phyloP scores from a whole-genome alignment of 345 rosid genomes.

The Cardamine occulta region DNA sequence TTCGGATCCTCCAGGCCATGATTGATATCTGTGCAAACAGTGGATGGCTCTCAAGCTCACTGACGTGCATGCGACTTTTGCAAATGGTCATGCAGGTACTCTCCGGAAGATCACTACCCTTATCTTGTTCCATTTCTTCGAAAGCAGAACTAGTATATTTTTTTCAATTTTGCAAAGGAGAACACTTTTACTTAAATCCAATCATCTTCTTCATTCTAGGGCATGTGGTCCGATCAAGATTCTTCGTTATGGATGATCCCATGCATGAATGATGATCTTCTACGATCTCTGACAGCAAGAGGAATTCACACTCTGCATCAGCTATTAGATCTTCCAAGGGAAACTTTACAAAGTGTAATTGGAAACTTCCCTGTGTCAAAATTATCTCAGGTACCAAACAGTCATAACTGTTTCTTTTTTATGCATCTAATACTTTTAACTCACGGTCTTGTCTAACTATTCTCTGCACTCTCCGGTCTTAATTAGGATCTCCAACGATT shows the following conservation, averaged over 20 bases:
- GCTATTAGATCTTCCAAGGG: constrained; percentile 67
- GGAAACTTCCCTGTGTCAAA: constrained; percentile 59
- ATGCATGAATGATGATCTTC: constrained; percentile 78
- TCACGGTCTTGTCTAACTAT: constrained; percentile 13
- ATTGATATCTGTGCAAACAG: constrained; percentile 97
- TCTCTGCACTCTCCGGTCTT: constrained; percentile 13
- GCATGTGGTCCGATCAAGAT: constrained; percentile 83
- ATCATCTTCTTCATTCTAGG: constrained; percentile 49
- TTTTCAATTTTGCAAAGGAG: not conserved
- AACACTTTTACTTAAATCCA: constrained; percentile 11
- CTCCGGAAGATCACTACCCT: constrained; percentile 20
- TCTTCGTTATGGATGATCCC: constrained; percentile 88
- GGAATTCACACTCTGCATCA: constrained; percentile 73
- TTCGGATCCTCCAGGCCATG: constrained; percentile 97
- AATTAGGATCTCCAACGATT: constrained; percentile 81
- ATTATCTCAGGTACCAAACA: constrained; percentile 66
- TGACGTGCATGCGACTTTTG: constrained; percentile 92
- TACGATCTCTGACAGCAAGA: constrained; percentile 48
- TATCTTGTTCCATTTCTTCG: not conserved
- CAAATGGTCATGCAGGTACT: constrained; percentile 99
- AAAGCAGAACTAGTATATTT: constrained; percentile 8
- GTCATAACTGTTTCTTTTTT: constrained; percentile 4
- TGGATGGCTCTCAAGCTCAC: constrained; percentile 95
- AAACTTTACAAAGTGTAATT: constrained; percentile 56
- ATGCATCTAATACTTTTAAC: not conserved